These are phyloP conservation scores for Amylostereum areolatum DNA, from an alignment of 1,284 basidiomycete species.

Conservation along the genomic window DNA sequence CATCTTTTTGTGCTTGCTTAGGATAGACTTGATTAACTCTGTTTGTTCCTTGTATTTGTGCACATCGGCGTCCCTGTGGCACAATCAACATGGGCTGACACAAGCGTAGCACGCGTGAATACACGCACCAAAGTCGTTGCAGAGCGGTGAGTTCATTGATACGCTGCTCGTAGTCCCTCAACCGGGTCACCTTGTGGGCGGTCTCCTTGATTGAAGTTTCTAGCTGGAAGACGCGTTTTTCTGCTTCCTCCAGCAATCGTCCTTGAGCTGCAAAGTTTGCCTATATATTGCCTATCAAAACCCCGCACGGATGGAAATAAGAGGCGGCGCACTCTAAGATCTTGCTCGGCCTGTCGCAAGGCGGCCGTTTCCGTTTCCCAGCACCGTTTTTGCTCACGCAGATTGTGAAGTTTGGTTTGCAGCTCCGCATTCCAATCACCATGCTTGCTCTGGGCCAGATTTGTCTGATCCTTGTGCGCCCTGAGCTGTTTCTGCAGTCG, in stretches of 20 bases:
- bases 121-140: slow-evolving; percentile 63
- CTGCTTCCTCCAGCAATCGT: slow-evolving; percentile 56
- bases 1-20: slow-evolving; percentile 56
- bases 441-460: slow-evolving; percentile 58
- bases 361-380: slow-evolving; percentile 58
- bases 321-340: slow-evolving; percentile 44
- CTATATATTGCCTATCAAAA: slow-evolving; percentile 28
- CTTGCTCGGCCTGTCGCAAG: slow-evolving; percentile 59
- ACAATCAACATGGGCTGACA: not conserved
- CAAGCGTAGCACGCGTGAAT: not conserved
- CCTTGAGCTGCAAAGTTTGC: slow-evolving; percentile 63
- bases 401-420: slow-evolving; percentile 57
- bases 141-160: slow-evolving; percentile 68
- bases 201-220: slow-evolving; percentile 64
- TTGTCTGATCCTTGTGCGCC: slow-evolving; percentile 59
- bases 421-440: slow-evolving; percentile 69
- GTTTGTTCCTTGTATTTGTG: slow-evolving; percentile 60
- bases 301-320: not conserved
- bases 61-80: slow-evolving; percentile 65
- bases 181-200: slow-evolving; percentile 65
- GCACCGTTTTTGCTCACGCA: slow-evolving; percentile 62
- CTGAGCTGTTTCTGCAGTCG: slow-evolving; percentile 55
- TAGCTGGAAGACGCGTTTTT: slow-evolving; percentile 51
- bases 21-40: slow-evolving; percentile 49
- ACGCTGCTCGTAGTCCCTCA: slow-evolving; percentile 66